Conservation (phyloP, 306 rosid genomes). For the Rosa chinensis region DNA sequence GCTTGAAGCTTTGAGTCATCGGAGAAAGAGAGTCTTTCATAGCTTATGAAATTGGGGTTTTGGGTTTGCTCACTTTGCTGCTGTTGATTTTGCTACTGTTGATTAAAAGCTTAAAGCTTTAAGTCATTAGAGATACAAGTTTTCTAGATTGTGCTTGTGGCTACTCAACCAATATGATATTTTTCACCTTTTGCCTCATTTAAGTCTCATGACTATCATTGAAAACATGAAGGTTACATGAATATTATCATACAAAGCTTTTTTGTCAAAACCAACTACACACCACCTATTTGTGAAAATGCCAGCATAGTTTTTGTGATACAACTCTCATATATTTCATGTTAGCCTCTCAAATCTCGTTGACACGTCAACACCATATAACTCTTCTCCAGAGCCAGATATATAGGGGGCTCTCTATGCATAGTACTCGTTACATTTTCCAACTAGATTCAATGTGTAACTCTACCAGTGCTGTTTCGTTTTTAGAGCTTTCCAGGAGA, state of each 20-base stretch:
- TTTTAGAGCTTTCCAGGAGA: conserved; percentile 41
- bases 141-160: conserved; percentile 23
- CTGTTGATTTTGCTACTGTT: background rate
- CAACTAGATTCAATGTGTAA: conserved; percentile 37
- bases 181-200: conserved; percentile 15
- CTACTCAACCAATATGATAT: conserved; percentile 33
- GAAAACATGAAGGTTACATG: conserved; percentile 11
- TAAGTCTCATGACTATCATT: conserved; percentile 18
- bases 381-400: conserved; percentile 5
- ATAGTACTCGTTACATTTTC: conserved; percentile 34
- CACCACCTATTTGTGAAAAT: conserved; percentile 17
- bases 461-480: conserved; percentile 34
- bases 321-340: conserved; percentile 18
- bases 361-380: background rate
- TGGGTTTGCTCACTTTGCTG: background rate
- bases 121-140: conserved; percentile 1
- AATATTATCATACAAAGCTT: background rate
- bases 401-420: conserved; percentile 35
- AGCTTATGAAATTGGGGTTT: conserved; percentile 7
- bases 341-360: conserved; percentile 12
- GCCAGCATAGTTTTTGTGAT: conserved; percentile 21
- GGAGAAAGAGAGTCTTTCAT: background rate
- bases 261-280: conserved; percentile 4
- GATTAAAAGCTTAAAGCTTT: conserved; percentile 16
- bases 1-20: conserved; percentile 10